Evolutionary conservation across 2,329 filamentous ascomycete species (phyloP).

Genomic region (Periglandula ipomoeae): DNA sequence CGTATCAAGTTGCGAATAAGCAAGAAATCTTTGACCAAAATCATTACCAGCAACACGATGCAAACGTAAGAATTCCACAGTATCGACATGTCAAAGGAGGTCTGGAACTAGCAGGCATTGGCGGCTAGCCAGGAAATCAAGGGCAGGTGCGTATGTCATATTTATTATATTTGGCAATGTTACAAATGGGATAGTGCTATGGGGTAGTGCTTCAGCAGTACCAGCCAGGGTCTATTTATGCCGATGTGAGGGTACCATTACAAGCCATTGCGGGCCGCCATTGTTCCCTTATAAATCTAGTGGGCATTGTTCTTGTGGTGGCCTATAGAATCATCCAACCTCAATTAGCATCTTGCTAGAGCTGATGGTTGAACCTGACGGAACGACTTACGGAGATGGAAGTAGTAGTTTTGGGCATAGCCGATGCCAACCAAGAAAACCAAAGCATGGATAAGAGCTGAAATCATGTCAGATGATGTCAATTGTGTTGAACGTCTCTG

Average conservation of each 20-base stretch:
- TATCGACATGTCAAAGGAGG: too few relatives aligned
- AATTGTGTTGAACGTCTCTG: too few relatives aligned
- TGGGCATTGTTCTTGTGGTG: conserved; percentile 99
- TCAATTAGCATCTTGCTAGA: conserved; percentile 4
- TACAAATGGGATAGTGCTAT: conserved; percentile 5
- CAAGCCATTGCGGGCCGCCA: background rate
- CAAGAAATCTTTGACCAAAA: too few relatives aligned
- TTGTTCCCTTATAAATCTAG: conserved; percentile 42
- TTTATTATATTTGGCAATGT: background rate
- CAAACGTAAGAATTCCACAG: too few relatives aligned
- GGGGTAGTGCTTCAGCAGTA: conserved; percentile 10
- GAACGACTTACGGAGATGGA: conserved; percentile 82
- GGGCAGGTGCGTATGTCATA: background rate
- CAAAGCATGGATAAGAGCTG: conserved; percentile 84
- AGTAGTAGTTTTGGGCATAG: conserved; percentile 99
- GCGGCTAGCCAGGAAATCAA: too few relatives aligned
- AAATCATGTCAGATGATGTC: conserved; percentile 22
- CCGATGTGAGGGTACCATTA: conserved; percentile 14
- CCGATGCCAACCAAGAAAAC: conserved; percentile 69
- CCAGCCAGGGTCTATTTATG: conserved; percentile 35
- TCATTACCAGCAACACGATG: too few relatives aligned
- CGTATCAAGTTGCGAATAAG: too few relatives aligned
- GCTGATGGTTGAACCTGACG: background rate
- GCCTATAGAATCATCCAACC: conserved; percentile 45
- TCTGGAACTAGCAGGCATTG: too few relatives aligned